A percentile compares a stretch with the other conserved stretches of the same genome.
phyloP scores from a whole-genome alignment of 2,329 filamentous ascomycete genomes.

The Fusarium globosum region DNA sequence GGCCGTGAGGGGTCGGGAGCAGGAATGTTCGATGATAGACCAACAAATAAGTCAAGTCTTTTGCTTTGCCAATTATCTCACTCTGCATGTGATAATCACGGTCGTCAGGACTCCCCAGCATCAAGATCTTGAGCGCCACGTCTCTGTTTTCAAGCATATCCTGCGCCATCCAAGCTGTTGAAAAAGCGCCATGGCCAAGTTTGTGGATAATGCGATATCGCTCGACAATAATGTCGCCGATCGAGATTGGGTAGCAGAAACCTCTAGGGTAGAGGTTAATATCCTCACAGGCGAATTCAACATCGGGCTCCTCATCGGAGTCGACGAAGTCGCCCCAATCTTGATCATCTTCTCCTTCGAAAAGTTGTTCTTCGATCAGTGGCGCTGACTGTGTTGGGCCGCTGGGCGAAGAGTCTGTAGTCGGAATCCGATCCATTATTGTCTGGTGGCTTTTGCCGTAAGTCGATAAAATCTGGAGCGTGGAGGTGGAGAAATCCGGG shows the following conservation, averaged over 20 bases:
- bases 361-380: accelerated
- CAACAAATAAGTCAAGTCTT: not conserved
- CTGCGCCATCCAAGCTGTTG: not conserved
- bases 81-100: accelerated
- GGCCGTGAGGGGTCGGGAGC: accelerated
- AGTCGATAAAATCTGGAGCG: accelerated
- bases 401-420: accelerated
- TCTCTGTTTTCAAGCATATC: accelerated
- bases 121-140: not conserved
- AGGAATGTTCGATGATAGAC: accelerated
- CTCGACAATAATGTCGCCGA: not conserved
- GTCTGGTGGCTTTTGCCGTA: accelerated
- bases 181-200: not conserved
- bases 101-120: accelerated
- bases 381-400: not conserved
- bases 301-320: not conserved
- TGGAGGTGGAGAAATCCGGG: too few relatives aligned
- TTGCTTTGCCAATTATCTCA: accelerated
- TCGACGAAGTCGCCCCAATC: not conserved
- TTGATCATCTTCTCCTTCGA: accelerated
- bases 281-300: accelerated
- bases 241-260: accelerated
- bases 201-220: not conserved
- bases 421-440: accelerated
- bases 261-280: not conserved